Evolutionary conservation across 129 eudicot species (phyloP).

Genomic region (Helichrysum umbraculigerum): DNA sequence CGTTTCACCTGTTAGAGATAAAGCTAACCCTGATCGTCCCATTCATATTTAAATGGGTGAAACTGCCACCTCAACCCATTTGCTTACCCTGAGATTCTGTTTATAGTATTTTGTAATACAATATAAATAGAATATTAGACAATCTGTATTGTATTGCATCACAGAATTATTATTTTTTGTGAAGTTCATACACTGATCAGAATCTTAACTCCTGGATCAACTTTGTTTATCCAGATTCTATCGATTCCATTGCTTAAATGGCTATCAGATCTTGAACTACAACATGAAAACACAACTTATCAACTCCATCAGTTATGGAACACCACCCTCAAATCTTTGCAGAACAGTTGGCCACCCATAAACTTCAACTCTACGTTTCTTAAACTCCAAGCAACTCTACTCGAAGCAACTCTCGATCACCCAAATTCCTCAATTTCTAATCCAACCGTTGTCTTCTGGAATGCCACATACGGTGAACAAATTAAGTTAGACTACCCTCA

Average conservation of each 20-base stretch:
- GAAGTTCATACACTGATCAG: not conserved
- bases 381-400: conserved; percentile 55
- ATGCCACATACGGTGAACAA: conserved; percentile 62
- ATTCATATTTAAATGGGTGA: conserved; percentile 2
- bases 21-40: not conserved
- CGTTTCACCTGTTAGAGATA: not conserved
- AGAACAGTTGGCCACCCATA: conserved; percentile 48
- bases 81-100: not conserved
- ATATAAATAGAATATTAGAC: not conserved
- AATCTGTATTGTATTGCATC: not conserved
- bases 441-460: conserved; percentile 70
- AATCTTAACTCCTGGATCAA: not conserved
- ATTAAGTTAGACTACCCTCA: conserved; percentile 60
- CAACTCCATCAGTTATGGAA: conserved; percentile 58
- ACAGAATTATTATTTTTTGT: not conserved
- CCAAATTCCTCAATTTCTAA: conserved; percentile 52
- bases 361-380: conserved; percentile 64
- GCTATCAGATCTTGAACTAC: conserved; percentile 48
- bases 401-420: conserved; percentile 65
- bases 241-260: conserved; percentile 56
- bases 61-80: conserved; percentile 1
- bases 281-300: conserved; percentile 24
- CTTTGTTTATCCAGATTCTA: conserved; percentile 40
- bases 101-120: not conserved
- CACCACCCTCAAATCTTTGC: conserved; percentile 47